A percentile compares a stretch with the other conserved stretches of the same genome.
These are phyloP conservation scores for Tritrichomonas foetus DNA, from an alignment of 208 protist genomes.

Conservation along the genomic window DNA sequence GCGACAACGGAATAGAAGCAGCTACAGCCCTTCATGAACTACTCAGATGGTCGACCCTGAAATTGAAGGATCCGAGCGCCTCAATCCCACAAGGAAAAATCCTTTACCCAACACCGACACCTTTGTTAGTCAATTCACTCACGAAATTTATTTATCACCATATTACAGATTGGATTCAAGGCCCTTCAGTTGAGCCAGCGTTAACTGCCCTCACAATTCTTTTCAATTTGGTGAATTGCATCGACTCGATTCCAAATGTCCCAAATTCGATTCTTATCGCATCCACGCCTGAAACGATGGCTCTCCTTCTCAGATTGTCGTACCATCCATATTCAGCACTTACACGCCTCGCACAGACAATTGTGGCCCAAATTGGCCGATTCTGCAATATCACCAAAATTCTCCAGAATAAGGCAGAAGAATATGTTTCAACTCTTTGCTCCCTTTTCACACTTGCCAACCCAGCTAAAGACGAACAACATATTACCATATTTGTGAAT, in stretches of 20 bases:
- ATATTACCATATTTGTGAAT: not conserved
- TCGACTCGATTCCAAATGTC: not conserved
- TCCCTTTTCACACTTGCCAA: not conserved
- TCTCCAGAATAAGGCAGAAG: not conserved
- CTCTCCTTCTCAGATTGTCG: not conserved
- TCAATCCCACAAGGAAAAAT: not conserved
- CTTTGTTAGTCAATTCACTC: not conserved
- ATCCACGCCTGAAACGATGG: not conserved
- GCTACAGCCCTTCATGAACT: not conserved
- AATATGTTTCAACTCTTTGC: not conserved
- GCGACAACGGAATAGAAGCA: not conserved
- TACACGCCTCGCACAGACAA: not conserved
- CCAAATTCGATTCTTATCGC: not conserved
- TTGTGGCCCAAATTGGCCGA: not conserved
- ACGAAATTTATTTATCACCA: not conserved
- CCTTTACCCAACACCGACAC: not conserved
- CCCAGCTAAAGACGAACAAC: not conserved
- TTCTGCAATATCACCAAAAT: not conserved
- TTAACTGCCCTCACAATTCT: not conserved
- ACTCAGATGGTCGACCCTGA: not conserved
- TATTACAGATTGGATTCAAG: not conserved
- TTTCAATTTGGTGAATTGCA: not conserved
- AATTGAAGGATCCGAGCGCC: not conserved
- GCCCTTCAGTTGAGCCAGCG: not conserved
- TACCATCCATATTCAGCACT: not conserved